A percentile compares a stretch with the other conserved stretches of the same genome.
Conservation (phyloP, 2,329 filamentous ascomycete genomes). For the Cercospora beticola region DNA sequence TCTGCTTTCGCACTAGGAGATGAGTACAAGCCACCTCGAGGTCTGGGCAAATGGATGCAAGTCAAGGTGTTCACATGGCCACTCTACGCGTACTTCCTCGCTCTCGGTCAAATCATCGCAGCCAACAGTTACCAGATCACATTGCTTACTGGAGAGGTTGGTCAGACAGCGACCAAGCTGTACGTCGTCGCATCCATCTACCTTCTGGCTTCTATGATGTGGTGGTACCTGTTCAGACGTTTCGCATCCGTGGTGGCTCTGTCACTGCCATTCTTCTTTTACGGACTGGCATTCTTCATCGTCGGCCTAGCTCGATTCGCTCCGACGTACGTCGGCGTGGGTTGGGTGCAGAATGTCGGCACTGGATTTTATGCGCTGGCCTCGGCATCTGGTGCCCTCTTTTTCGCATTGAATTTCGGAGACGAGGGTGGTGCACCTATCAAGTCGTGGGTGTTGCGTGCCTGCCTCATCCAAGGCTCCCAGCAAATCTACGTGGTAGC, state of each 20-base stretch:
- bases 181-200: conserved; percentile 62
- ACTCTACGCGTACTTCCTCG: conserved; percentile 61
- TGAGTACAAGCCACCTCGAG: conserved; percentile 56
- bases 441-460: conserved; percentile 63
- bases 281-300: conserved; percentile 60
- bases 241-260: conserved; percentile 57
- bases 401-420: conserved; percentile 65
- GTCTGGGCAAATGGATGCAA: conserved; percentile 58
- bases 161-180: conserved; percentile 56
- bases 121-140: conserved; percentile 67
- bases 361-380: conserved; percentile 61
- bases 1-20: conserved; percentile 54
- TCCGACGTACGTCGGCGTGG: conserved; percentile 40
- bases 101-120: conserved; percentile 61
- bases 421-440: conserved; percentile 53
- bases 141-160: conserved; percentile 60
- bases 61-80: conserved; percentile 61
- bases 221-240: conserved; percentile 61
- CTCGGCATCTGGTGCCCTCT: conserved; percentile 61
- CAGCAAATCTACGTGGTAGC: conserved; percentile 65
- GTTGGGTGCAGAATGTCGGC: conserved; percentile 59
- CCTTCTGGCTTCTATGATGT: conserved; percentile 55
- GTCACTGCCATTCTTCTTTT: conserved; percentile 60
- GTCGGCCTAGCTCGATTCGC: conserved; percentile 59
- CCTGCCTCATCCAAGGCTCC: conserved; percentile 63